These are phyloP conservation scores for Madurella fahalii DNA, from an alignment of 2,329 filamentous ascomycete genomes.

Conservation along the genomic window DNA sequence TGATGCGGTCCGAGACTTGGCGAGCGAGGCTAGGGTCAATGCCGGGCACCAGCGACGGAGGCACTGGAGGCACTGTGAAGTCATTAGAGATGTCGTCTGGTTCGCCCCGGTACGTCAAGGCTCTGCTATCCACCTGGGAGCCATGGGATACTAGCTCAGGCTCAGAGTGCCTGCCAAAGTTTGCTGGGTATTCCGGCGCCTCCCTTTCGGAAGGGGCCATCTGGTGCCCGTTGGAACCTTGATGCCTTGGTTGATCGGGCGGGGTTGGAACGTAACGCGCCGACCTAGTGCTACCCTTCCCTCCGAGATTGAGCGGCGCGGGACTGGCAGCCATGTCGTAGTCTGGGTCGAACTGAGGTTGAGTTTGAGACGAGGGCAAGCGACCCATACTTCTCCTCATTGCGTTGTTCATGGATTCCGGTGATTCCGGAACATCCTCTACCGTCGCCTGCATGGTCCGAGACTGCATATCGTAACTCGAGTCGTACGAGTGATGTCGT, in stretches of 20 bases:
- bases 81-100: constrained; percentile 32
- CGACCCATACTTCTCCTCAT: constrained; percentile 28
- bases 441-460: constrained; percentile 58
- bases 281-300: constrained; percentile 31
- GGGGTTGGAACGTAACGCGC: constrained; percentile 7
- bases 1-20: constrained; percentile 55
- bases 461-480: constrained; percentile 42
- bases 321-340: constrained; percentile 41
- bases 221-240: constrained; percentile 30
- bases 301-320: constrained; percentile 43
- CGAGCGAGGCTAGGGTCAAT: constrained; percentile 53
- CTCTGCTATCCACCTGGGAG: constrained; percentile 29
- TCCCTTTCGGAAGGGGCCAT: constrained; percentile 20
- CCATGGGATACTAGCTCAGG: constrained; percentile 26
- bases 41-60: constrained; percentile 57
- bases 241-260: constrained; percentile 19
- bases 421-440: constrained; percentile 59
- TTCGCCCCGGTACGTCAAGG: constrained; percentile 34
- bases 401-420: constrained; percentile 29
- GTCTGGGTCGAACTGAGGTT: constrained; percentile 27
- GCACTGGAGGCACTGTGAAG: constrained; percentile 47
- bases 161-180: constrained; percentile 23
- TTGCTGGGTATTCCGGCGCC: constrained; percentile 24
- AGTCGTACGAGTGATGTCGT: constrained; percentile 50
- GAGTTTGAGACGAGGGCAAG: constrained; percentile 19